These are phyloP conservation scores for Sporothrix brasiliensis DNA, from an alignment of 2,329 filamentous ascomycete genomes.

Conservation along the genomic window DNA sequence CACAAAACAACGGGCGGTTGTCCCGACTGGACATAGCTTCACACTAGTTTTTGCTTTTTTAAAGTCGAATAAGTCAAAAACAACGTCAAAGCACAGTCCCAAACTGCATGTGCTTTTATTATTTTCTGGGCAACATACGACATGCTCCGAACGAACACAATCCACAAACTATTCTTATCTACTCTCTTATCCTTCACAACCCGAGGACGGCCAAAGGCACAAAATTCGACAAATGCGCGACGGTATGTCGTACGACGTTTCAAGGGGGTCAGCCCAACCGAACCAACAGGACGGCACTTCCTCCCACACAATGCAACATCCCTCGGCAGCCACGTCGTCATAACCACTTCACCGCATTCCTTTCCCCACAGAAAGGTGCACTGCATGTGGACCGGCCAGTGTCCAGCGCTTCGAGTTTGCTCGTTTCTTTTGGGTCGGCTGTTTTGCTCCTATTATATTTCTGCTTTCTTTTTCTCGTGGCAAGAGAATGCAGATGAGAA, in stretches of 20 bases:
- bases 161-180: not conserved
- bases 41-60: not conserved
- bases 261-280: too few species aligned
- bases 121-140: not conserved
- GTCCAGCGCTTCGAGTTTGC: not conserved
- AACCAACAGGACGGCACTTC: too few species aligned
- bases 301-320: not conserved
- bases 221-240: too few species aligned
- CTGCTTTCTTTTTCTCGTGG: not conserved
- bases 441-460: not conserved
- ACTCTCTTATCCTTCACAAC: not conserved
- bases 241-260: too few species aligned
- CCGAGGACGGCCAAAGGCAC: too few species aligned
- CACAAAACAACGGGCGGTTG: not conserved
- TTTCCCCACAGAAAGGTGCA: slow-evolving; percentile 24
- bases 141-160: too few species aligned
- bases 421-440: slow-evolving; percentile 10
- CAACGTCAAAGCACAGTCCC: not conserved
- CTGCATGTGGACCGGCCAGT: not conserved
- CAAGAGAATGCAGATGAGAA: too few species aligned
- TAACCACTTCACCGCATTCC: slow-evolving; percentile 19
- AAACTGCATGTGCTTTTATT: not conserved
- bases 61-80: not conserved
- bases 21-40: slow-evolving; percentile 6
- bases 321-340: slow-evolving; percentile 14